Evolutionary conservation across 495 filamentous ascomycete species (phyloP), one percentile per base, ranked within the genome.

Genomic region (Thozetella sp.): DNA sequence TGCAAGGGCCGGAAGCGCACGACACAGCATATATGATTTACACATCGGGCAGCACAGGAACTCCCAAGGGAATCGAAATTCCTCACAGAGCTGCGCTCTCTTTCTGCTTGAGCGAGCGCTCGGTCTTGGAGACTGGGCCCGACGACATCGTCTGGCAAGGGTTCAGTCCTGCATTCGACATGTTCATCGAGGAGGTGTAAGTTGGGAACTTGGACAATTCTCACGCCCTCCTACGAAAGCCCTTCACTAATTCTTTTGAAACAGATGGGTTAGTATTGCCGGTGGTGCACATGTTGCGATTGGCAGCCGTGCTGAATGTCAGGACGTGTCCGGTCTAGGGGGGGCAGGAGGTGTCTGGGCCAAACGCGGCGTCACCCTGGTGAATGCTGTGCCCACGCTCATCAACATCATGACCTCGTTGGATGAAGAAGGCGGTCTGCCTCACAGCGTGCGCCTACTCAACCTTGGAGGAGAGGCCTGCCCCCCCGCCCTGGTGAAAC

Each of bases 21-120:
- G 70, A 74, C 55, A 43, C 60, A 15, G 70, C 63, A 6, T 87
- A 80, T 61, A 72, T 83, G n/a, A 72, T 80, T 11, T 83, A 79
- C 57, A 83, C 80, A 3, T 71, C 75, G 19, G 66, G 66, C 27
- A 60, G 53, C 24, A 64, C 66, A 10, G 66, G 64, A 26, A 55
- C 58, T 15, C 66, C 64, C 65, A 37, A 55, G 48, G 2, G 72
- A 17, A 60, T 80, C 43, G 43, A 48, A n/a, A 48, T 48, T 20
- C 25, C 57, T 77, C 57, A 70, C 70, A 15, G 61, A 69, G 12
- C 72, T 13, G 55, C 43, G 22, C 46, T 50, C 15, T 25, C 55
- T 3, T 48, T 48, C n/a, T 48, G 43, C 43, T 20, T 48, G 43
- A 48, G 43, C n/a, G 43, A 48, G n/a, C n/a, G 43, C n/a, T 48